Conservation (phyloP, 2,329 filamentous ascomycete species). For the Blastomyces percursus region DNA sequence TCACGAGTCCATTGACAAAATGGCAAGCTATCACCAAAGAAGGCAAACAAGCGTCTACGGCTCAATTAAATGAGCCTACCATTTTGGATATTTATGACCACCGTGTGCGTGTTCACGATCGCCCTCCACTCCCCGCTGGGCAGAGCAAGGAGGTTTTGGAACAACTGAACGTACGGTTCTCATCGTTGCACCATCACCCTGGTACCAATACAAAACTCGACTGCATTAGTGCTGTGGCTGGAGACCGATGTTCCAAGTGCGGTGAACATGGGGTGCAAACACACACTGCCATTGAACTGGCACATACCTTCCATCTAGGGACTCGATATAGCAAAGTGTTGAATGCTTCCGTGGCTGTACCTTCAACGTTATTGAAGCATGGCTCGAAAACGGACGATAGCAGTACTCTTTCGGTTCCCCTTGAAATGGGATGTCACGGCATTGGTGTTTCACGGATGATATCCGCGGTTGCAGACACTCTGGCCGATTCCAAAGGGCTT, state of each 20-base stretch:
- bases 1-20: constrained; percentile 48
- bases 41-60: background rate
- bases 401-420: constrained; percentile 34
- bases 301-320: constrained; percentile 89
- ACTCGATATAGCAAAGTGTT: constrained; percentile 76
- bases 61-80: constrained; percentile 2
- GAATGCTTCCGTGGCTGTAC: constrained; percentile 45
- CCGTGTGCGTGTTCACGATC: constrained; percentile 30
- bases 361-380: constrained; percentile 14
- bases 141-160: constrained; percentile 14
- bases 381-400: constrained; percentile 1
- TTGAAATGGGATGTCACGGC: constrained; percentile 95
- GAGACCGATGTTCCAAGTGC: constrained; percentile 66
- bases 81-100: constrained; percentile 33
- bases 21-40: constrained; percentile 39
- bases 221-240: constrained; percentile 53
- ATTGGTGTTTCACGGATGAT: constrained; percentile 89
- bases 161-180: constrained; percentile 22
- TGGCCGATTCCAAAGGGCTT: constrained; percentile 60
- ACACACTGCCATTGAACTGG: constrained; percentile 72
- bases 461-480: constrained; percentile 67
- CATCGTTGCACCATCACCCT: constrained; percentile 29
- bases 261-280: constrained; percentile 49
- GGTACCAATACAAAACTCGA: constrained; percentile 42
- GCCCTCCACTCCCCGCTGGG: constrained; percentile 30